Base-by-base conservation (phyloP, 306 rosid genomes). In the Cercis canadensis region DNA sequence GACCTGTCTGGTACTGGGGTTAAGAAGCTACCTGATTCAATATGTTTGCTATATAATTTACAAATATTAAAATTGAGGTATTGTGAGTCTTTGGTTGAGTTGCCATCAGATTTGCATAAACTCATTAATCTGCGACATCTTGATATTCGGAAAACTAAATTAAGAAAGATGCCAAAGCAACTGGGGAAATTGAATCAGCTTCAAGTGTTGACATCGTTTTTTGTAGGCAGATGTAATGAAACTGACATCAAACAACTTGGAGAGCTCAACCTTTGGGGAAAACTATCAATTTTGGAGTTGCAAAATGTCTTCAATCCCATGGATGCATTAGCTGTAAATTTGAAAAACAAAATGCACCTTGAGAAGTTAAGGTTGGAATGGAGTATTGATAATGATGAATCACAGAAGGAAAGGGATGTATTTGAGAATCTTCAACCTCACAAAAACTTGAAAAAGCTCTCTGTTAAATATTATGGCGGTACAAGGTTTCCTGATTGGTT, bases 61-160 rank as follows among this genome's bases (percentile, higher is more conserved):
- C 85, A 87, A 51, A 76, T 80, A 0, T 13, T 84, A 14, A 13
- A 61, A 17, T 54, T 86, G 43, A 41, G 34, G 0, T 2, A 8
- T 7, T 86, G 87, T 56, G 7, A 4, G 2, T 0, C n/a, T 16
- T 66, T 74, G 29, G 17, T 5, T 6, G 17, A 13, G 24, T 58
- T 80, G 32, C 84, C 75, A 0, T 4, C 7, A 15, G 44, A 75
- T 41, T 45, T 75, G 75, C 50, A 31, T 11, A 75, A 29, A 34
- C 74, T 80, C 18, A 32, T 69, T n/a, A 74, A 74, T 44, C 11
- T 75, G 57, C 65, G 74, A 6, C 57, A 63, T 24, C 76, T 80
- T 44, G 74, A 80, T 43, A 57, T 64, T 12, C 19, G 47, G 5
- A 57, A 18, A 8, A 44, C 17, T 1, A 5, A 9, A 4, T 32